Conservation (phyloP, 768 basidiomycete genomes). For the Suillus luteus region DNA sequence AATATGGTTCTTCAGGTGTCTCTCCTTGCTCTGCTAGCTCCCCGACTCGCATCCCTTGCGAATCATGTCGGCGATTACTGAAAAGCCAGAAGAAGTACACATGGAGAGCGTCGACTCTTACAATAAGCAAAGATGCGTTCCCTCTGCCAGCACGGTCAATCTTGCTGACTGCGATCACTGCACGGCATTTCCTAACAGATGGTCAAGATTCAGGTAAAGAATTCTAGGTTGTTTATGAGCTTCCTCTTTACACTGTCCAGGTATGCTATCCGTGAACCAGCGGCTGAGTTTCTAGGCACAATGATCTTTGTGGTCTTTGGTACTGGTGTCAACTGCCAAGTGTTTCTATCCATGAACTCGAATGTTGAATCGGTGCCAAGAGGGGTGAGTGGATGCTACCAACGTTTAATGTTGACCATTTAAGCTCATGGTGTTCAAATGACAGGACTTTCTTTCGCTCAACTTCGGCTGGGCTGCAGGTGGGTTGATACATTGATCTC, state of each 20-base stretch:
- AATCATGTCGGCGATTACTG: constrained; percentile 1
- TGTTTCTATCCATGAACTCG: constrained; percentile 47
- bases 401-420: constrained; percentile 8
- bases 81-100: constrained; percentile 7
- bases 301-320: constrained; percentile 63
- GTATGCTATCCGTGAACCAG: constrained; percentile 53
- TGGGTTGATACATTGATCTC: constrained; percentile 11
- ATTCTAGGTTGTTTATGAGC: neutral
- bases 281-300: constrained; percentile 64
- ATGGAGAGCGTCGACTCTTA: neutral
- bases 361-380: constrained; percentile 48
- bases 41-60: neutral
- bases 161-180: constrained; percentile 31
- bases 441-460: constrained; percentile 27
- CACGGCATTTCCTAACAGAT: constrained; percentile 47
- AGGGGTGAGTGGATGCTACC: constrained; percentile 49
- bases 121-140: neutral
- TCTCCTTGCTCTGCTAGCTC: neutral
- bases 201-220: constrained; percentile 57
- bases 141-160: neutral
- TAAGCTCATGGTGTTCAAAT: neutral
- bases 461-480: constrained; percentile 36
- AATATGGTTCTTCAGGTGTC: neutral
- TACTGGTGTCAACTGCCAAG: constrained; percentile 58
- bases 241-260: constrained; percentile 30